Evolutionary conservation across 768 basidiomycete species (phyloP), one percentile per base, ranked within the genome.

Genomic region (Lepiota subincarnata): DNA sequence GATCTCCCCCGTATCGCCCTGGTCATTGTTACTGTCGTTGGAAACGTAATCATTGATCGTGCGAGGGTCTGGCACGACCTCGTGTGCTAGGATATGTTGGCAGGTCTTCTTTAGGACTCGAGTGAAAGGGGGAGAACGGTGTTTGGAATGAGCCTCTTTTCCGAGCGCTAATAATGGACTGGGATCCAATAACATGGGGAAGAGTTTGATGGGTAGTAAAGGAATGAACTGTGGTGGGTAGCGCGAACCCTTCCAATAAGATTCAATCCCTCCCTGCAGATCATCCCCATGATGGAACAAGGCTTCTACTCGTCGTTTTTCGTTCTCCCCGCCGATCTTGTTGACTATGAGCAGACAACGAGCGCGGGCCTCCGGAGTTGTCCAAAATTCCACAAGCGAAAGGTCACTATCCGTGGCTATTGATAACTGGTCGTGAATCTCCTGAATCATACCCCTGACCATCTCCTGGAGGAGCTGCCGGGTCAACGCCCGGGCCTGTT

Each of bases 401-500:
- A 55, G 18, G 40, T 40, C 22, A 4, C 37, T 14, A 20, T 22
- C 20, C 39, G 35, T 28, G 18, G 66, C 46, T 7, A 59, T 16
- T 1, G 62, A 59, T 8, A 84, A 64, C 34, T 78, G 77, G 20
- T 81, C 77, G 43, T 70, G 70, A 39, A 92, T 75, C 55, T 88
- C 87, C 49, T 85, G 72, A 2, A 93, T 67, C 28, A 89, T 60
- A 0, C 74, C 75, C 48, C 71, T 79, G 6, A 71, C 66, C 81
- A 88, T 88, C 64, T 96, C 92, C 65, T 88, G 87, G 36, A 83
- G 66, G 0, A 84, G 75, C 60, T 94, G 92, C 48, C 79, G 78
- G 0, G 81, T 78, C 18, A 95, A 75, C 4, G 88, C 86, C 24
- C 86, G 76, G 0, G 85, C 80, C 55, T 90, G 84, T 48, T 84